These are phyloP conservation scores for Fraxinus quadrangulata DNA, from an alignment of 257 asterid genomes.

Conservation along the genomic window DNA sequence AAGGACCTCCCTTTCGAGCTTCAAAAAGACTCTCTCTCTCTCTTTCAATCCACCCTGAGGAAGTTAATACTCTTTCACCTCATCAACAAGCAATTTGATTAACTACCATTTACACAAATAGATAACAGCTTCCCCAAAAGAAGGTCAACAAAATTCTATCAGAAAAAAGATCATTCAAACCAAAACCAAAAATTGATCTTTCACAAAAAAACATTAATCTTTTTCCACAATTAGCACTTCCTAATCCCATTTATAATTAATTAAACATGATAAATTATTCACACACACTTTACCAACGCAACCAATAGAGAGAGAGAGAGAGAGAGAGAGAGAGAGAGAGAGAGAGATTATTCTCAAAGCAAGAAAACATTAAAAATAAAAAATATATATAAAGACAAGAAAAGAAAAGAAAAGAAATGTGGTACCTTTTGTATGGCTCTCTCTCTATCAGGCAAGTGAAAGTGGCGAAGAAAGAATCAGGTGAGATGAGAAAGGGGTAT, in stretches of 20 bases:
- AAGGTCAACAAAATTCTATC: not conserved
- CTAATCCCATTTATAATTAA: not conserved
- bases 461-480: not conserved
- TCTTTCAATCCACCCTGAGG: not conserved
- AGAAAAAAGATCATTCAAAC: conserved; percentile 12
- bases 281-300: not conserved
- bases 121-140: conserved; percentile 10
- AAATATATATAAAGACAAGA: not conserved
- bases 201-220: not conserved
- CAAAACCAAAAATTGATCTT: not conserved
- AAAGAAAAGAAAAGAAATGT: not conserved
- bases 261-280: not conserved
- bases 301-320: conserved; percentile 7
- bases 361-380: not conserved
- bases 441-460: not conserved
- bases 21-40: not conserved
- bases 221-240: not conserved
- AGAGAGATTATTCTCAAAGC: conserved; percentile 37
- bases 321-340: conserved; percentile 19
- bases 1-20: not conserved
- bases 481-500: not conserved
- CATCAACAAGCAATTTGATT: not conserved
- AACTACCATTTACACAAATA: not conserved
- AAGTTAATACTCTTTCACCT: not conserved
- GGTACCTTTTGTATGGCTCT: conserved; percentile 4